Conservation (phyloP, 2,329 filamentous ascomycete species). For the Cytospora leucostoma region DNA sequence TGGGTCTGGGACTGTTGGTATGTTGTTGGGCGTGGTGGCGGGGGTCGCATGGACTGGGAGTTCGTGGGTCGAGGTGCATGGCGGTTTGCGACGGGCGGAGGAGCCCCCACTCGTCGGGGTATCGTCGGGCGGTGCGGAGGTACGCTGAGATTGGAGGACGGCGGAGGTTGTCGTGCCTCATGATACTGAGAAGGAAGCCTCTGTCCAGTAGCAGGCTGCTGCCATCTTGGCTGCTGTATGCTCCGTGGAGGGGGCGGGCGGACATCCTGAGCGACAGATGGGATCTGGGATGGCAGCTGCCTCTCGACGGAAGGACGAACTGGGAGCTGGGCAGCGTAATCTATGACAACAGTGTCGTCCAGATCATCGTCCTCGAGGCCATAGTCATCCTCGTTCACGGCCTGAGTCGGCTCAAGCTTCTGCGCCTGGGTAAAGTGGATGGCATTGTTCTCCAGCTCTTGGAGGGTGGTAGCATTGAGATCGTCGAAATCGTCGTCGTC, state of each 20-base stretch:
- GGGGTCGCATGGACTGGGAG: constrained; percentile 31
- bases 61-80: constrained; percentile 25
- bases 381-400: constrained; percentile 38
- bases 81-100: constrained; percentile 31
- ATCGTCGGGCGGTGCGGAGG: constrained; percentile 34
- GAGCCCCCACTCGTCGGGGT: constrained; percentile 46
- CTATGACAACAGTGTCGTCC: constrained; percentile 58
- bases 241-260: constrained; percentile 5
- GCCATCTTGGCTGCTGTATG: constrained; percentile 24
- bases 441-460: constrained; percentile 65
- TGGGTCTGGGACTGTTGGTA: constrained; percentile 37
- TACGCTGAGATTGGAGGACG: constrained; percentile 29
- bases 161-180: constrained; percentile 9
- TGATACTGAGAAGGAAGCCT: constrained; percentile 22
- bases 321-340: constrained; percentile 46
- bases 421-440: constrained; percentile 61
- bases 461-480: constrained; percentile 57
- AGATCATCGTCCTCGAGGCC: constrained; percentile 59
- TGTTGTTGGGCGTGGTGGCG: constrained; percentile 34
- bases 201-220: constrained; percentile 22
- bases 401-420: constrained; percentile 34
- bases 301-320: constrained; percentile 41
- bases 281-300: constrained; percentile 39
- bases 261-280: constrained; percentile 23
- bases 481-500: constrained; percentile 65